phyloP scores from a whole-genome alignment of 2,329 filamentous ascomycete genomes.

The Paraconiothyrium brasiliense region DNA sequence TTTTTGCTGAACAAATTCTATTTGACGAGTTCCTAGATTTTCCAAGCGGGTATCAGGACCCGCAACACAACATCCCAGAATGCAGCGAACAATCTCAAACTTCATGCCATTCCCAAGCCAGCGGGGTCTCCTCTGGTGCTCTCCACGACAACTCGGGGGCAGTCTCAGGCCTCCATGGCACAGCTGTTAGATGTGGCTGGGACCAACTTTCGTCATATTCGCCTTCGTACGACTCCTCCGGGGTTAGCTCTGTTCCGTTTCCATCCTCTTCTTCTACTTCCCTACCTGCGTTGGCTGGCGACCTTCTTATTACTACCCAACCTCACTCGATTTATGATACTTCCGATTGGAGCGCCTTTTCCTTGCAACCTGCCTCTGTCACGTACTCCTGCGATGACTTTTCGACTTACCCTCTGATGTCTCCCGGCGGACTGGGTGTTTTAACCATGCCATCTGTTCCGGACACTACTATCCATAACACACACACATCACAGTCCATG shows the following conservation, averaged over 20 bases:
- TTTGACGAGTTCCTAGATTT: conserved; percentile 49
- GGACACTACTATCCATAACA: conserved; percentile 23
- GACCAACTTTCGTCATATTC: conserved; percentile 39
- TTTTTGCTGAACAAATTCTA: conserved; percentile 45
- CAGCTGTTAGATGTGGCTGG: conserved; percentile 36
- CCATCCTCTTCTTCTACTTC: conserved; percentile 34
- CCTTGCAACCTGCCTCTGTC: conserved; percentile 29
- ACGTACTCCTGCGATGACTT: conserved; percentile 33
- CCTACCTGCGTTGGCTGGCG: conserved; percentile 30
- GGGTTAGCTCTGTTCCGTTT: conserved; percentile 30
- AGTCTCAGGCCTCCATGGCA: conserved; percentile 37
- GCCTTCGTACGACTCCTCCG: conserved; percentile 30
- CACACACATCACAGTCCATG: conserved; percentile 34
- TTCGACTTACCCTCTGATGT: conserved; percentile 28
- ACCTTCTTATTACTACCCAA: conserved; percentile 28
- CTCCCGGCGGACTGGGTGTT: conserved; percentile 25
- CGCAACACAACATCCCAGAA: conserved; percentile 44
- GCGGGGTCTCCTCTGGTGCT: conserved; percentile 34
- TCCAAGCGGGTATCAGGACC: conserved; percentile 47
- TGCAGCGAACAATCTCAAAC: conserved; percentile 37
- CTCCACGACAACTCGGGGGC: conserved; percentile 34
- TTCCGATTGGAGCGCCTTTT: conserved; percentile 37
- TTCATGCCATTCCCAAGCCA: conserved; percentile 35
- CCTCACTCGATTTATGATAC: conserved; percentile 29
- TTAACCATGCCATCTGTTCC: conserved; percentile 31